These are phyloP conservation scores for Blumeriella jaapii DNA, from an alignment of 2,329 filamentous ascomycete genomes.

Conservation along the genomic window DNA sequence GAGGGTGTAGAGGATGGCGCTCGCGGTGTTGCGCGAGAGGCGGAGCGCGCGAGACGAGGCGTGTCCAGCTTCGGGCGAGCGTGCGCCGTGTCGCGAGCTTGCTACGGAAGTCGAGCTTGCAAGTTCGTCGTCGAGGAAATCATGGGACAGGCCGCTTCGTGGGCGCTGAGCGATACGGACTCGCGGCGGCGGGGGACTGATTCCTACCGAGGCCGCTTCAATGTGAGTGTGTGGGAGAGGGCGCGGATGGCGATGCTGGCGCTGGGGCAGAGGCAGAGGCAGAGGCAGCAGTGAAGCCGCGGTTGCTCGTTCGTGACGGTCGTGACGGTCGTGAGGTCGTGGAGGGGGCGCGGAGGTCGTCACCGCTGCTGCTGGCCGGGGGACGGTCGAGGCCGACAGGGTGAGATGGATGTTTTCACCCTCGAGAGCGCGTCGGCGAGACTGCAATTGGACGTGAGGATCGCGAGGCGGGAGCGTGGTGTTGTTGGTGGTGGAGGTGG, in stretches of 20 bases:
- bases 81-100: conserved; percentile 13
- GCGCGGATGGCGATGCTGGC: conserved; percentile 24
- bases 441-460: conserved; percentile 6
- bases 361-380: conserved; percentile 22
- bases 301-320: conserved; percentile 26
- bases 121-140: conserved; percentile 22
- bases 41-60: conserved; percentile 40
- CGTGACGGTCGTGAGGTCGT: conserved; percentile 28
- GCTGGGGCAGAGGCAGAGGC: too few species aligned
- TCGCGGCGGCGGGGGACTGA: conserved; percentile 23
- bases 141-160: conserved; percentile 17
- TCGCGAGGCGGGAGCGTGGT: conserved; percentile 3
- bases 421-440: conserved; percentile 6
- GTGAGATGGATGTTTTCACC: conserved; percentile 16
- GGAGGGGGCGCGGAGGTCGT: conserved; percentile 21
- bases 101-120: conserved; percentile 19
- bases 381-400: conserved; percentile 21
- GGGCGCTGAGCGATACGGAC: conserved; percentile 16
- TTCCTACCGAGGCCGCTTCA: conserved; percentile 26
- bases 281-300: too few species aligned
- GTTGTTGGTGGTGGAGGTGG: conserved; percentile 6
- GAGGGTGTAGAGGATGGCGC: conserved; percentile 82
- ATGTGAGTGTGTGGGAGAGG: conserved; percentile 23
- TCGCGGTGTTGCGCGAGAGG: conserved; percentile 75
- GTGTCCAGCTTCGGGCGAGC: conserved; percentile 21